Percentiles rank a stretch among this genome's conserved stretches.
These are phyloP conservation scores for Cryptococcus sp. DNA, from an alignment of 1,284 basidiomycete species.

Conservation along the genomic window DNA sequence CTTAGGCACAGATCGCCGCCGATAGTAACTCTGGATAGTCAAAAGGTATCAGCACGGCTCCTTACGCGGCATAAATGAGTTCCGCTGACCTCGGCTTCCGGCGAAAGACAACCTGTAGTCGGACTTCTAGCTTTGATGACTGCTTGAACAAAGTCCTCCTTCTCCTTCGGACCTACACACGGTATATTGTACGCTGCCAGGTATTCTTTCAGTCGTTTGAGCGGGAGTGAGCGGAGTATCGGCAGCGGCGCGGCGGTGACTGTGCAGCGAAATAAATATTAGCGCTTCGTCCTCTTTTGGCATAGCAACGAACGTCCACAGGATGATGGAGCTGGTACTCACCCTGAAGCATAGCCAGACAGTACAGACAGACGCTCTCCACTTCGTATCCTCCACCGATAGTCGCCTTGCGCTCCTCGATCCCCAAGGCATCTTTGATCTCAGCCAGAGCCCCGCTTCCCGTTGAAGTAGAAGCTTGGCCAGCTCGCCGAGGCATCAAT, in stretches of 20 bases:
- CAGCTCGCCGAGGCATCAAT: constrained; percentile 46
- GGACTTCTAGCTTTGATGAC: constrained; percentile 42
- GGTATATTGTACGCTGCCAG: constrained; percentile 48
- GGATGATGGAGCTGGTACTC: constrained; percentile 14
- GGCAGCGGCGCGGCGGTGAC: constrained; percentile 47
- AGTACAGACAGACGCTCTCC: constrained; percentile 47
- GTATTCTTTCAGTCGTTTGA: constrained; percentile 52
- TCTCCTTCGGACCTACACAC: constrained; percentile 45
- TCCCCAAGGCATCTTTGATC: constrained; percentile 23
- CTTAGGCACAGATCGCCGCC: constrained; percentile 46
- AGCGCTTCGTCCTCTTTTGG: neutral
- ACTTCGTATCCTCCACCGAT: constrained; percentile 45
- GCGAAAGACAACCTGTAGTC: constrained; percentile 43
- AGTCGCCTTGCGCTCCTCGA: constrained; percentile 21
- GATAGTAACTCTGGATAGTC: constrained; percentile 39
- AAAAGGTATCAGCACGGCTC: neutral
- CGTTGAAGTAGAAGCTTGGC: constrained; percentile 4
- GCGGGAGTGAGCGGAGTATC: constrained; percentile 43
- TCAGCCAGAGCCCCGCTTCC: constrained; percentile 18
- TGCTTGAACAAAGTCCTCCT: constrained; percentile 51
- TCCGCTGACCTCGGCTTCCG: constrained; percentile 43
- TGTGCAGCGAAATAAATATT: constrained; percentile 6
- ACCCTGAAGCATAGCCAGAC: constrained; percentile 52
- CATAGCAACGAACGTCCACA: neutral
- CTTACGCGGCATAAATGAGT: neutral